Conservation (phyloP, 176 grass and related monocot genomes). For the Panicum miliaceum region DNA sequence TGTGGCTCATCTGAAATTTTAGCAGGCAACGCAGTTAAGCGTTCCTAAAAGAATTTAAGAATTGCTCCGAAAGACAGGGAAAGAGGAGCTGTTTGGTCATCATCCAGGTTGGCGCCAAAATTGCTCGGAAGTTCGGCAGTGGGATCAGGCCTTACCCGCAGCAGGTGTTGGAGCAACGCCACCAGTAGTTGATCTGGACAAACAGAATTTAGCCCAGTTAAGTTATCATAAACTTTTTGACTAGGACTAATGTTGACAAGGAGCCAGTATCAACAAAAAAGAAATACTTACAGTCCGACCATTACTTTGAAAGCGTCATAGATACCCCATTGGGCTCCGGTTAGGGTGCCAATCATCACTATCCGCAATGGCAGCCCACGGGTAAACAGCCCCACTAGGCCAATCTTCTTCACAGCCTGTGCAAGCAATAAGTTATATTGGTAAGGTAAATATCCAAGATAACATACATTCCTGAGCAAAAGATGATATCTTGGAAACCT, state of each 20-base stretch:
- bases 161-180: conserved; percentile 58
- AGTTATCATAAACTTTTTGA: not conserved
- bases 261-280: not conserved
- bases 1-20: not conserved
- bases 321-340: conserved; percentile 78
- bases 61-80: not conserved
- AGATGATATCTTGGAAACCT: conserved; percentile 32
- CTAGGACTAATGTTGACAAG: not conserved
- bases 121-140: not conserved
- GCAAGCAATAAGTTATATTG: not conserved
- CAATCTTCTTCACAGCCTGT: conserved; percentile 90
- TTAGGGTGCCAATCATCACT: conserved; percentile 85
- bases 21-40: not conserved
- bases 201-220: not conserved
- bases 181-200: conserved; percentile 68
- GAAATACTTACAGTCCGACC: conserved; percentile 76
- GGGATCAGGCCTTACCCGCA: conserved; percentile 30
- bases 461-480: not conserved
- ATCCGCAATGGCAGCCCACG: conserved; percentile 76
- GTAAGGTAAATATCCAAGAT: not conserved
- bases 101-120: not conserved
- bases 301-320: conserved; percentile 89
- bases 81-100: conserved; percentile 3
- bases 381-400: conserved; percentile 69
- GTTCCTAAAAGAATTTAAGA: not conserved